Evolutionary conservation across 1,139 yeast genomes (phyloP), one percentile per base, ranked within the genome.

Genomic region (Candida sp.): DNA sequence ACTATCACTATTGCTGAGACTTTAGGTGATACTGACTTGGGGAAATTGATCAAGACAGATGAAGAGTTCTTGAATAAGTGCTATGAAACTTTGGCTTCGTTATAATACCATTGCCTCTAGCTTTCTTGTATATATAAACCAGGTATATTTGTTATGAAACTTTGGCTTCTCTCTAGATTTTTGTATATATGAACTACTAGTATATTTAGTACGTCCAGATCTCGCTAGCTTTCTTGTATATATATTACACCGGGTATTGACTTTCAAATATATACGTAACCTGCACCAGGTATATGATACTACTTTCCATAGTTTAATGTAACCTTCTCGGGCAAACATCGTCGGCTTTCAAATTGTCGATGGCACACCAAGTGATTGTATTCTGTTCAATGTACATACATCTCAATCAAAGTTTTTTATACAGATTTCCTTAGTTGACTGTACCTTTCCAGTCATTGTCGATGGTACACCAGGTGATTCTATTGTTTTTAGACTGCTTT

Each of bases 381-480:
- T 64, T 56, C 19, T 15, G 19, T 15, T 15, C 19, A 15, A 15
- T 15, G 19, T 15, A 15, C 3, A 3, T 15, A 15, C 19, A 15
- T 15, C 19, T 15, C 19, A 15, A 15, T 15, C 19, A 15, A 15
- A 15, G 19, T 15, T 15, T 15, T 19, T 27, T 9, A 27, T 25
- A 33, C 7, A 2, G 33, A 2, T 37, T 79, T 77, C 95, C 95
- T 86, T 15, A 86, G 64, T 58, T 85, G 91, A 35, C 87, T 64
- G 59, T 79, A 81, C 38, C 80, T 76, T 50, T 84, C 88, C 36
- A 75, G 73, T 33, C 87, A 59, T 85, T 83, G 39, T 75, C 71
- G 8, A 87, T 70, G 45, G 77, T 80, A 4, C 73, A 51, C 95
- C 95, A 87, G 23, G 64, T 61, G 22, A 65, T 61, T 4, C 68